A percentile compares a stretch with the other conserved stretches of the same genome.
These are phyloP conservation scores for Talaromyces ruber DNA, from an alignment of 495 filamentous ascomycete genomes.

Conservation along the genomic window DNA sequence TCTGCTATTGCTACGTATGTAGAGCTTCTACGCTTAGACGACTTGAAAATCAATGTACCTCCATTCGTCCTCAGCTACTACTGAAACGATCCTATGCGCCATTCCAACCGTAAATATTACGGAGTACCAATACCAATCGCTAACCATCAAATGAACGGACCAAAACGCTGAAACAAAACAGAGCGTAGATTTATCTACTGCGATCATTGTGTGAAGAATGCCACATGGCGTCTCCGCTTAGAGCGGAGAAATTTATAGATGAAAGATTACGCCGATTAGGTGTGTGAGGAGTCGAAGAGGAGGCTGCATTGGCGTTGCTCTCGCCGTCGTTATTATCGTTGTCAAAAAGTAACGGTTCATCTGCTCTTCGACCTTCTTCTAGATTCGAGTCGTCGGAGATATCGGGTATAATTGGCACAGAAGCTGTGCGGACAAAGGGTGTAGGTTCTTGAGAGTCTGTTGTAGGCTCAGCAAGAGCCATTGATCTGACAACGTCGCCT, in stretches of 20 bases:
- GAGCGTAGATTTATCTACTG: slow-evolving; percentile 23
- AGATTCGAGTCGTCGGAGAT: slow-evolving; percentile 16
- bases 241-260: slow-evolving; percentile 38
- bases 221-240: slow-evolving; percentile 44
- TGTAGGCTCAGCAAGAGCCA: slow-evolving; percentile 23
- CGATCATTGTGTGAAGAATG: slow-evolving; percentile 37
- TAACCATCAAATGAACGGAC: slow-evolving; percentile 23
- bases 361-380: slow-evolving; percentile 28
- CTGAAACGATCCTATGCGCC: slow-evolving; percentile 14
- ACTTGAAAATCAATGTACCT: neutral
- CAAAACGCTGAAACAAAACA: slow-evolving; percentile 19
- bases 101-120: slow-evolving; percentile 15
- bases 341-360: slow-evolving; percentile 29
- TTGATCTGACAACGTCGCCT: slow-evolving; percentile 77
- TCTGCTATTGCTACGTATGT: neutral
- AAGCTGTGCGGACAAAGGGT: neutral
- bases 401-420: neutral
- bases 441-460: neutral
- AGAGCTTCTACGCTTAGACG: neutral
- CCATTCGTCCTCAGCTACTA: neutral
- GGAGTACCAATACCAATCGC: slow-evolving; percentile 9
- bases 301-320: slow-evolving; percentile 11
- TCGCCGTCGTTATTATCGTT: neutral
- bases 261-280: slow-evolving; percentile 34
- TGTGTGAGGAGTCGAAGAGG: slow-evolving; percentile 24